Evolutionary conservation across 257 asterid species (phyloP).

Genomic region (Henckelia pumila): DNA sequence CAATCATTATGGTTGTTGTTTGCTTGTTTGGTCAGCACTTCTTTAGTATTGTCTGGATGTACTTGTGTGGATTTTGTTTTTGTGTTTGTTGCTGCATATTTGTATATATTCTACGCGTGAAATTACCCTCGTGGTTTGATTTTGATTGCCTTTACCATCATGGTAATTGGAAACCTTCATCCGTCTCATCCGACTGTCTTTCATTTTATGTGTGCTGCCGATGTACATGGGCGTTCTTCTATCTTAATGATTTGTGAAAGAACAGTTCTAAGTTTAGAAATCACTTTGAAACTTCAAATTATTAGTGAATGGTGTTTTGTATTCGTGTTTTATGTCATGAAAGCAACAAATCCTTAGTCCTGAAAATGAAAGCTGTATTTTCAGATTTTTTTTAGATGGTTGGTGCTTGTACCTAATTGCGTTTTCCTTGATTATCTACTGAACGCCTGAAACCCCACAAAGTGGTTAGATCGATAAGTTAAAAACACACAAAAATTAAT

Average conservation of each 20-base stretch:
- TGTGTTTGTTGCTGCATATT: background rate
- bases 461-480: conserved; percentile 13
- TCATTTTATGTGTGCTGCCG: background rate
- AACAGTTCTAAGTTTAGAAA: background rate
- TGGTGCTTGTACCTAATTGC: conserved; percentile 53
- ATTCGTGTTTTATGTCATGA: conserved; percentile 24
- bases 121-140: conserved; percentile 5
- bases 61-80: background rate
- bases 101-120: background rate
- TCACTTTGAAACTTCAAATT: background rate
- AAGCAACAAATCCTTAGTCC: conserved; percentile 31
- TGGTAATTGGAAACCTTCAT: background rate
- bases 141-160: background rate
- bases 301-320: background rate
- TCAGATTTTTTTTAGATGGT: conserved; percentile 40
- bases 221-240: background rate
- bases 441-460: conserved; percentile 47
- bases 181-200: background rate
- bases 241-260: no score
- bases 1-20: conserved; percentile 36
- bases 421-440: conserved; percentile 50
- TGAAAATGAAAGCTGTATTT: conserved; percentile 35
- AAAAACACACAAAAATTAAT: conserved; percentile 21
- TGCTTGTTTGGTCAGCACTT: conserved; percentile 43
- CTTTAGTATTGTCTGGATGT: conserved; percentile 19